A percentile compares a stretch with the other conserved stretches of the same genome.
phyloP scores from a whole-genome alignment of 1,284 basidiomycete species.

The Malassezia arunalokei region DNA sequence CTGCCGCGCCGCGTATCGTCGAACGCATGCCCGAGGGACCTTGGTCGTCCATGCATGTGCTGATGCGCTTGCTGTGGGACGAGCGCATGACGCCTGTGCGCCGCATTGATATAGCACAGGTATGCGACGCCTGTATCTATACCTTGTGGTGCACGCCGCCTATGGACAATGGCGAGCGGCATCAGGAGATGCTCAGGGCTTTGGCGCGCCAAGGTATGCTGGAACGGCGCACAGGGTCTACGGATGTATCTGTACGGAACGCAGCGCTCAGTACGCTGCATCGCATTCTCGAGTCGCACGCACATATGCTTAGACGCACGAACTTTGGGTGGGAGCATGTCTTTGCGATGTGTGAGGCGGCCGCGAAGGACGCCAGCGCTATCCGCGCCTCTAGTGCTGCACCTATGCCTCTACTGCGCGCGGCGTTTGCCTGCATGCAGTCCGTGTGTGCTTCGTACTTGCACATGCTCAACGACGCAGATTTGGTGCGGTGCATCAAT shows the following conservation, averaged over 20 bases:
- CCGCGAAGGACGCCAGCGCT: conserved; percentile 16
- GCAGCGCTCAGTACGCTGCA: conserved; percentile 80
- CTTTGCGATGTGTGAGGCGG: conserved; percentile 57
- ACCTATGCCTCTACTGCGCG: conserved; percentile 54
- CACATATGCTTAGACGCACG: conserved; percentile 61
- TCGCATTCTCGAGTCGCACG: conserved; percentile 70
- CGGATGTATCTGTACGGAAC: conserved; percentile 60
- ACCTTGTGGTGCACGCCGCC: conserved; percentile 51
- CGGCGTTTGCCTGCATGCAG: conserved; percentile 84
- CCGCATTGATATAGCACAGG: conserved; percentile 72
- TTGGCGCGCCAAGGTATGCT: conserved; percentile 66
- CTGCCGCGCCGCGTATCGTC: conserved; percentile 75
- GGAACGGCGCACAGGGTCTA: conserved; percentile 46
- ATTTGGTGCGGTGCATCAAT: conserved; percentile 73
- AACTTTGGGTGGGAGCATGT: conserved; percentile 76
- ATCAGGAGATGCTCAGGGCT: conserved; percentile 68
- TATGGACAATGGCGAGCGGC: conserved; percentile 55
- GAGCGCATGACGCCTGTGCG: conserved; percentile 61
- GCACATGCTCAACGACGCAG: conserved; percentile 62
- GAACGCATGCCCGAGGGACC: conserved; percentile 65
- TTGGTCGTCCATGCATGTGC: conserved; percentile 69
- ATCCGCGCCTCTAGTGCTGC: conserved; percentile 12
- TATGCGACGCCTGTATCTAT: conserved; percentile 67
- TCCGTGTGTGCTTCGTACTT: conserved; percentile 81
- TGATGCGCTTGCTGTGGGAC: background rate